Evolutionary conservation across 176 grass and related monocot genomes (phyloP).

Genomic region (Bolboschoenus planiculmis): DNA sequence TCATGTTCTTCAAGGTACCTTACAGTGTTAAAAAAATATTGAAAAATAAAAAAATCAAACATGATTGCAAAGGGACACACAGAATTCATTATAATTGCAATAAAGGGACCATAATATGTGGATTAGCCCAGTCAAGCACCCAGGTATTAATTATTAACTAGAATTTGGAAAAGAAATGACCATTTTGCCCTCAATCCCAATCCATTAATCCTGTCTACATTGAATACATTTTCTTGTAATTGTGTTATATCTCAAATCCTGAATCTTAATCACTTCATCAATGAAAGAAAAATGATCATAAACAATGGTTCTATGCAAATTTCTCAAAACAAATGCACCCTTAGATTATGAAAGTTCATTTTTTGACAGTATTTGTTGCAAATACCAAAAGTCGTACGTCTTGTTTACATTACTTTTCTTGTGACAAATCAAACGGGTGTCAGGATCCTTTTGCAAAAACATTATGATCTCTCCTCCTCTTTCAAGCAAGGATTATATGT

Average conservation of each 20-base stretch:
- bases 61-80: not conserved
- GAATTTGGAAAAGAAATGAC: not conserved
- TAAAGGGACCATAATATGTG: not conserved
- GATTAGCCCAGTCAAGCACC: not conserved
- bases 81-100: not conserved
- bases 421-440: not conserved
- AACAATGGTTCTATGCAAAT: not conserved
- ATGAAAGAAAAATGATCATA: not conserved
- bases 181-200: not conserved
- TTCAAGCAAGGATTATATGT: not conserved
- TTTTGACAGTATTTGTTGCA: not conserved
- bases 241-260: not conserved
- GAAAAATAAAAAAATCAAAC: not conserved
- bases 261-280: not conserved
- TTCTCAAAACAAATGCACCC: too few relatives aligned
- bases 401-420: not conserved
- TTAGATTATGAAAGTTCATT: not conserved
- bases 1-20: conserved; percentile 73
- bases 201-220: not conserved
- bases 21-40: conserved; percentile 7
- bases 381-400: not conserved
- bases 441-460: not conserved
- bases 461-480: not conserved
- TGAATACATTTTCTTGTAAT: not conserved
- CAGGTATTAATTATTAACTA: not conserved